Conservation (phyloP, 75 land plant genomes). For the Sequoiadendron giganteum region DNA sequence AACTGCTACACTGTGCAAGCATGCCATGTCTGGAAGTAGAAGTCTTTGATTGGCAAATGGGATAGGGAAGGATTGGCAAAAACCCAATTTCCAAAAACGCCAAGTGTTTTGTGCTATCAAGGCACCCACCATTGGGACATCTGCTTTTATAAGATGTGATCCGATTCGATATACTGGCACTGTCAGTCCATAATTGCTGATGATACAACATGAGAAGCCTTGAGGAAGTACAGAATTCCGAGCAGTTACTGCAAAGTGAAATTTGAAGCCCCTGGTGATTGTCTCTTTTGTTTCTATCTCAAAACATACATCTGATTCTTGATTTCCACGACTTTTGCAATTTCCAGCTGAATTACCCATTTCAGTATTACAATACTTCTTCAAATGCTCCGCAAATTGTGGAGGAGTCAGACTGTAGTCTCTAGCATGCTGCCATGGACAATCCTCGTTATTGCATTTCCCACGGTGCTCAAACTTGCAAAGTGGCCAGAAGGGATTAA, state of each 20-base stretch:
- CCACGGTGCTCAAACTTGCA: constrained; percentile 92
- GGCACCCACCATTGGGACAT: constrained; percentile 11
- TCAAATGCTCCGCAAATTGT: constrained; percentile 14
- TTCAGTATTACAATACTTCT: constrained; percentile 16
- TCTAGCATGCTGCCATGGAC: constrained; percentile 72
- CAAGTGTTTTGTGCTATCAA: constrained; percentile 17
- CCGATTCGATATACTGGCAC: constrained; percentile 53
- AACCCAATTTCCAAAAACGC: constrained; percentile 30
- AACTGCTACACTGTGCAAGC: constrained; percentile 16
- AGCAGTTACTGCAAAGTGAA: not conserved
- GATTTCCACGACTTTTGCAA: not conserved
- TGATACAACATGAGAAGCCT: not conserved
- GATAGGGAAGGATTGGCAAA: constrained; percentile 34
- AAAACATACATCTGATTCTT: not conserved
- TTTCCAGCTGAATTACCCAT: constrained; percentile 17
- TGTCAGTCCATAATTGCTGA: constrained; percentile 2
- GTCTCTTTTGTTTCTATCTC: not conserved
- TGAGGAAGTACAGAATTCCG: not conserved
- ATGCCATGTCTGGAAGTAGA: constrained; percentile 40
- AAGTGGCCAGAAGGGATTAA: constrained; percentile 79
- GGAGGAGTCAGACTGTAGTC: constrained; percentile 21
- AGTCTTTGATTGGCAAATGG: constrained; percentile 44
- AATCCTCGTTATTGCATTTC: constrained; percentile 81
- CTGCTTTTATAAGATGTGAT: constrained; percentile 38
- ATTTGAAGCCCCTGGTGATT: not conserved